Evolutionary conservation across 495 filamentous ascomycete genomes (phyloP).

Genomic region (Tuber borchii): DNA sequence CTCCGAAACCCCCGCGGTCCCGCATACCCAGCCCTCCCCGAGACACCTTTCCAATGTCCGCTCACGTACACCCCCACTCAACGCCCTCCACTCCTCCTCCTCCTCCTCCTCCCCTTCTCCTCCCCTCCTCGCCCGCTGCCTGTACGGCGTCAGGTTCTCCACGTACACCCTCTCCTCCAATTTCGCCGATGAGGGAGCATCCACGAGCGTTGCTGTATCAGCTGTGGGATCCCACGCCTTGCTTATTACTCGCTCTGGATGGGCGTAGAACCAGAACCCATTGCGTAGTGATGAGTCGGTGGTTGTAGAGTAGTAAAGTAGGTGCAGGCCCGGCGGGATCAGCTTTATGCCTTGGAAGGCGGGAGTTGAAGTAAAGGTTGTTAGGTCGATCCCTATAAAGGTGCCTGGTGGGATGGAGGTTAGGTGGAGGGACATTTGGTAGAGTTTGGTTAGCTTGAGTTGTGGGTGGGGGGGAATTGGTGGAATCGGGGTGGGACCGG

Average conservation of each 20-base stretch:
- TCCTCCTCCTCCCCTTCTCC: conserved; percentile 17
- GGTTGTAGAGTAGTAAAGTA: conserved; percentile 35
- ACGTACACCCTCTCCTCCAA: conserved; percentile 19
- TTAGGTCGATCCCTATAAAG: conserved; percentile 36
- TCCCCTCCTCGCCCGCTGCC: conserved; percentile 20
- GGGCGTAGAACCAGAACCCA: conserved; percentile 32
- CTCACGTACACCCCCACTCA: conserved; percentile 18
- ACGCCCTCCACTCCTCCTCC: conserved; percentile 27
- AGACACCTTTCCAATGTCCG: conserved; percentile 24
- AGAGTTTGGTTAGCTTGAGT: not conserved
- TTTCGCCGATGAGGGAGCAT: not conserved
- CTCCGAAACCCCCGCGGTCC: conserved; percentile 26
- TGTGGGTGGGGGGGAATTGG: not conserved
- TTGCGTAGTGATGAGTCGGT: conserved; percentile 33
- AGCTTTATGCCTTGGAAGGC: conserved; percentile 36
- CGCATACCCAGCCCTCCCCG: conserved; percentile 21
- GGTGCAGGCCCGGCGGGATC: conserved; percentile 35
- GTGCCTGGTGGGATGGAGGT: conserved; percentile 31
- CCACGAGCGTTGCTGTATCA: conserved; percentile 23
- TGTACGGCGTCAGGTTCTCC: conserved; percentile 27
- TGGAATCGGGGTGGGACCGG: not conserved
- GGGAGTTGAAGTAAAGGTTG: conserved; percentile 38
- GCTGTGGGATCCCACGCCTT: conserved; percentile 19
- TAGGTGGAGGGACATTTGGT: conserved; percentile 25
- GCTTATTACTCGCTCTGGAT: conserved; percentile 16